These are phyloP conservation scores for Escovopsis sp. DNA, from an alignment of 2,329 filamentous ascomycete species.

Conservation along the genomic window DNA sequence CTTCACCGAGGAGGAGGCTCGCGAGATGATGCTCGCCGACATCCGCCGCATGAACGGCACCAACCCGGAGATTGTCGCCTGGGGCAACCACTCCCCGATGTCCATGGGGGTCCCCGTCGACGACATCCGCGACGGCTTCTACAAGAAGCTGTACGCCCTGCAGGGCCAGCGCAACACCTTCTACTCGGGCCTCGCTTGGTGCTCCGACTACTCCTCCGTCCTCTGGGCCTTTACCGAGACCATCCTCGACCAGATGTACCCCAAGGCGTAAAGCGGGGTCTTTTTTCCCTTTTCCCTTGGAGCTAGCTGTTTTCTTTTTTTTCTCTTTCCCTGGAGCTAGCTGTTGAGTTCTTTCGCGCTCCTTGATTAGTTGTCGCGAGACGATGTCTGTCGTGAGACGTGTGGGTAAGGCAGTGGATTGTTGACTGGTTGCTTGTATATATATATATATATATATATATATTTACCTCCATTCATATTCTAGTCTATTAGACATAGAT, in stretches of 20 bases:
- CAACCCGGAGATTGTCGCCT: slow-evolving; percentile 15
- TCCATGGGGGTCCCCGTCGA: slow-evolving; percentile 13
- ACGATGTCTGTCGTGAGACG: too few relatives aligned
- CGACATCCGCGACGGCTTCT: slow-evolving; percentile 19
- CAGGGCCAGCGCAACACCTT: slow-evolving; percentile 22
- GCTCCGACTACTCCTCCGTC: slow-evolving; percentile 12
- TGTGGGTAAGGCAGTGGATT: too few relatives aligned
- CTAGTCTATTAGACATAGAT: too few relatives aligned
- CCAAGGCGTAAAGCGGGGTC: neutral
- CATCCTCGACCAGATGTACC: slow-evolving; percentile 2
- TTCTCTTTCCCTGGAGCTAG: neutral
- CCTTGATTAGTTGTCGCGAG: too few relatives aligned
- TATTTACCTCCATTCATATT: too few relatives aligned
- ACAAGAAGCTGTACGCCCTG: slow-evolving; percentile 16
- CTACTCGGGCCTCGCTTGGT: slow-evolving; percentile 17
- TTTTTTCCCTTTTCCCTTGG: neutral
- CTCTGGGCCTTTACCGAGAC: slow-evolving; percentile 13
- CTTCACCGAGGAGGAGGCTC: slow-evolving; percentile 6
- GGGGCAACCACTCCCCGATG: slow-evolving; percentile 16
- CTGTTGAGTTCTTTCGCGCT: too few relatives aligned
- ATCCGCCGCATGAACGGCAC: slow-evolving; percentile 3
- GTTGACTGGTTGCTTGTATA: too few relatives aligned
- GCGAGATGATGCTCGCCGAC: slow-evolving; percentile 5
- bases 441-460: too few relatives aligned
- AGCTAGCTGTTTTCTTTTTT: neutral